Evolutionary conservation across 306 rosid genomes (phyloP), one percentile per base, ranked within the genome.

Genomic region (Vigna trinervia): DNA sequence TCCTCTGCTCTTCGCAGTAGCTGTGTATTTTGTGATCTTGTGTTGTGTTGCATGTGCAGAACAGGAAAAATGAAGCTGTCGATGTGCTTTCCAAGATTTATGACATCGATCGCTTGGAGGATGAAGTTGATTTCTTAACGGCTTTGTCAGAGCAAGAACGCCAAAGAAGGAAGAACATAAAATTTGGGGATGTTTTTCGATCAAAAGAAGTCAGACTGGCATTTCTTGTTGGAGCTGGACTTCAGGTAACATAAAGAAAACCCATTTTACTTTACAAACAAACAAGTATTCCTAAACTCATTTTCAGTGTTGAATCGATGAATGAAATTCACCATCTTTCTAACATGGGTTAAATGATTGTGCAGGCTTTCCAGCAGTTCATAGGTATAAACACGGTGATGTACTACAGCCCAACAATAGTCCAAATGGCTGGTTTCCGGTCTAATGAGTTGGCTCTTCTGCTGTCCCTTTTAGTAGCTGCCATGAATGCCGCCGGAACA

Each of bases 361-460:
- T 63, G 80, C 89, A 92, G 94, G 98, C 91, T 7, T 93, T 93
- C 65, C 98, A 93, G 87, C 94, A 93, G 77, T 93, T 93, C 64
- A 84, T 88, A 8, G 97, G 97, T 12, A 93, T 90, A 81, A 93
- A 89, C 79, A 90, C 93, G 12, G 97, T 93, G 80, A 93, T 93
- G 96, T 93, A 93, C 88, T 91, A 93, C 86, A 91, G 98, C 82
- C 97, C 98, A 71, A 91, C 96, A 4, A 93, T 91, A 10, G 90
- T 94, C 46, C 89, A 94, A 83, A 87, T 85, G 97, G 98, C 98
- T 32, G 98, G 98, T 43, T 88, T 94, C 39, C 17, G 71, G 13
- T 86, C 97, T 38, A 94, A 90, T n/a, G 86, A 86, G 71, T 19
- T 94, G 73, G 98, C 98, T 19, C 90, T 94, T 69, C 80, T 85